phyloP scores from a whole-genome alignment of 768 basidiomycete species.

The Hortiboletus flavorubellus region DNA sequence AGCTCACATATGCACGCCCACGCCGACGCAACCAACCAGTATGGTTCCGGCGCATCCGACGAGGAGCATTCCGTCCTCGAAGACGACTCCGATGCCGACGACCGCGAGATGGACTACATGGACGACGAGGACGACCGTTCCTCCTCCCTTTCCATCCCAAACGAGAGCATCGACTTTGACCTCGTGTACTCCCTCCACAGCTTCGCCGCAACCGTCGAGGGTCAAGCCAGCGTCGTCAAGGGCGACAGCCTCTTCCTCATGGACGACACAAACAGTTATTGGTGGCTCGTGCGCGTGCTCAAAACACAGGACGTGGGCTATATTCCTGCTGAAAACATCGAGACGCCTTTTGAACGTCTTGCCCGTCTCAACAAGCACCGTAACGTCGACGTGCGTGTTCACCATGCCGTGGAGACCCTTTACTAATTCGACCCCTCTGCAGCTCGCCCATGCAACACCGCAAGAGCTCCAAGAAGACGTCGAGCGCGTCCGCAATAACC shows the following conservation, averaged over 20 bases:
- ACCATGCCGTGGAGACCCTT: background rate
- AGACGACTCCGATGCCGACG: constrained; percentile 77
- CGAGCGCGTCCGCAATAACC: constrained; percentile 52
- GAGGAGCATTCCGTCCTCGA: constrained; percentile 82
- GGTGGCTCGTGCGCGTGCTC: constrained; percentile 99
- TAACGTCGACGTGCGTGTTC: constrained; percentile 82
- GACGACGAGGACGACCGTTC: constrained; percentile 78
- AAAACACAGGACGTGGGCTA: constrained; percentile 99
- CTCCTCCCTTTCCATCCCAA: constrained; percentile 81
- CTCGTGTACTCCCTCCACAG: constrained; percentile 92
- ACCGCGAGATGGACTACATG: constrained; percentile 60
- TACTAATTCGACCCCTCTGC: background rate
- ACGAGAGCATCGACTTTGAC: constrained; percentile 92
- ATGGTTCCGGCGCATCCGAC: constrained; percentile 48
- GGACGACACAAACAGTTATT: constrained; percentile 99
- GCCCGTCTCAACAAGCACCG: constrained; percentile 95
- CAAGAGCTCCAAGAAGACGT: constrained; percentile 58
- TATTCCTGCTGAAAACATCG: constrained; percentile 98
- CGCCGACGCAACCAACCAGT: constrained; percentile 42
- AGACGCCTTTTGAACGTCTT: constrained; percentile 95
- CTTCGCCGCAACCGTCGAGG: constrained; percentile 97
- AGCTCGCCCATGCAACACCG: constrained; percentile 35
- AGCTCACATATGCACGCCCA: constrained; percentile 45
- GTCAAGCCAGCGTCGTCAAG: constrained; percentile 98
- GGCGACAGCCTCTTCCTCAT: constrained; percentile 95